Conservation (phyloP, 768 basidiomycete species). For the Leccinum rimulosum region DNA sequence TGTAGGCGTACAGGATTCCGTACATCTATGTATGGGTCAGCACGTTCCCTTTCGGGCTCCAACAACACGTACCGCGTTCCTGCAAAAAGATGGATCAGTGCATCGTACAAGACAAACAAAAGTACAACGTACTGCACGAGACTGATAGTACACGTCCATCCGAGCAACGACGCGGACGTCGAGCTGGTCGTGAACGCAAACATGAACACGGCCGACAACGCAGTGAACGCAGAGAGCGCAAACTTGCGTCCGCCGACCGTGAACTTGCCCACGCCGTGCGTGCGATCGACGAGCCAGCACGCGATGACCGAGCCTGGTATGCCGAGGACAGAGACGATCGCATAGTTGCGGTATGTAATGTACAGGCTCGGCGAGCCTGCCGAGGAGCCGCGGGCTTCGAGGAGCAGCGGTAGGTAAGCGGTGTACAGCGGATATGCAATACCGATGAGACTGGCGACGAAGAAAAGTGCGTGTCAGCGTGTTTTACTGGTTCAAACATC, state of each 20-base stretch:
- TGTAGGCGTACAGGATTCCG: slow-evolving; percentile 54
- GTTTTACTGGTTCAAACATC: neutral
- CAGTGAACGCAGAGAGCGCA: slow-evolving; percentile 45
- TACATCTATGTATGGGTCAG: slow-evolving; percentile 39
- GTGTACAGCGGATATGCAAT: slow-evolving; percentile 55
- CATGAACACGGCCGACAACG: slow-evolving; percentile 45
- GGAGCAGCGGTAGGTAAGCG: slow-evolving; percentile 49
- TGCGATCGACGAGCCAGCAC: slow-evolving; percentile 43
- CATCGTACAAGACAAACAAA: too few species aligned
- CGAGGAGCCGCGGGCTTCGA: slow-evolving; percentile 34
- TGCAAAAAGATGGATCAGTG: neutral
- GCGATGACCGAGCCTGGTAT: slow-evolving; percentile 50
- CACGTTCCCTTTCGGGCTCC: neutral
- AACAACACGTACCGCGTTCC: slow-evolving; percentile 35
- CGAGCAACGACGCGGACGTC: slow-evolving; percentile 39
- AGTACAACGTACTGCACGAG: slow-evolving; percentile 38
- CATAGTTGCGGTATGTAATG: slow-evolving; percentile 46
- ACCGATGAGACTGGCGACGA: slow-evolving; percentile 36
- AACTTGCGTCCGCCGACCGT: slow-evolving; percentile 45
- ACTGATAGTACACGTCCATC: slow-evolving; percentile 43
- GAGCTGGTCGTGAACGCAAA: slow-evolving; percentile 52
- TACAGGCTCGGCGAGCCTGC: slow-evolving; percentile 21
- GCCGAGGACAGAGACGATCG: slow-evolving; percentile 46
- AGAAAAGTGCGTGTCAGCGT: neutral
- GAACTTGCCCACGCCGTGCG: slow-evolving; percentile 32